These are phyloP conservation scores for Aureobasidium sp. DNA, from an alignment of 2,329 filamentous ascomycete species.

Conservation along the genomic window DNA sequence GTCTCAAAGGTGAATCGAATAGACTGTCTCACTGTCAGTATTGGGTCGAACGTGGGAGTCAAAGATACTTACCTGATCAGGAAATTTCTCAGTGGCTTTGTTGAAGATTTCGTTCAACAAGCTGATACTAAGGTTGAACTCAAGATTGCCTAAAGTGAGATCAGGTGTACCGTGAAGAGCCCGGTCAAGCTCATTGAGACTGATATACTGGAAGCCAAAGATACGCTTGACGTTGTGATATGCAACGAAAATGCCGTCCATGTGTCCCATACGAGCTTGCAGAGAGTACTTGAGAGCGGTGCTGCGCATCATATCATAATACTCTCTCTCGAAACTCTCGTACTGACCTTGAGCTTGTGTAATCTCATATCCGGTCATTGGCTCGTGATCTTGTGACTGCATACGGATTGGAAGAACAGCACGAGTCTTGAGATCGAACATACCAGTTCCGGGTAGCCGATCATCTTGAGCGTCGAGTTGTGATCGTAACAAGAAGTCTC, in stretches of 20 bases:
- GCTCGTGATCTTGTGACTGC: slow-evolving; percentile 63
- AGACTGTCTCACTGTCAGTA: slow-evolving; percentile 37
- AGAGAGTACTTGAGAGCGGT: slow-evolving; percentile 96
- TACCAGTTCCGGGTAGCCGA: slow-evolving; percentile 78
- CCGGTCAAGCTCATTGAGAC: slow-evolving; percentile 77
- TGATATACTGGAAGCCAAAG: slow-evolving; percentile 95
- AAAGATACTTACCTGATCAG: slow-evolving; percentile 44
- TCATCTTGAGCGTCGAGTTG: slow-evolving; percentile 87
- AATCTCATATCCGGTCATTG: slow-evolving; percentile 82
- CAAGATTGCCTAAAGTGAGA: slow-evolving; percentile 62
- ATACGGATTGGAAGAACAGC: slow-evolving; percentile 89
- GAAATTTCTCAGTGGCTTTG: slow-evolving; percentile 65
- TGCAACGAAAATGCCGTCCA: slow-evolving; percentile 97
- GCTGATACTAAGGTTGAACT: slow-evolving; percentile 74
- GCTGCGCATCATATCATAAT: slow-evolving; percentile 90
- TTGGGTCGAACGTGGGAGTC: not conserved
- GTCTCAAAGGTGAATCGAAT: slow-evolving; percentile 79
- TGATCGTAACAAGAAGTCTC: slow-evolving; percentile 88
- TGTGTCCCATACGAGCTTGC: slow-evolving; percentile 91
- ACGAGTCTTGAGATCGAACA: slow-evolving; percentile 94
- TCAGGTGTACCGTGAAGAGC: slow-evolving; percentile 73
- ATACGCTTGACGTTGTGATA: slow-evolving; percentile 93
- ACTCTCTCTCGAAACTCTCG: slow-evolving; percentile 92
- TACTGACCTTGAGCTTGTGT: slow-evolving; percentile 64
- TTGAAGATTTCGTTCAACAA: slow-evolving; percentile 74